Conservation (phyloP, 768 basidiomycete species). For the Leccinum olivaceopallidum region DNA sequence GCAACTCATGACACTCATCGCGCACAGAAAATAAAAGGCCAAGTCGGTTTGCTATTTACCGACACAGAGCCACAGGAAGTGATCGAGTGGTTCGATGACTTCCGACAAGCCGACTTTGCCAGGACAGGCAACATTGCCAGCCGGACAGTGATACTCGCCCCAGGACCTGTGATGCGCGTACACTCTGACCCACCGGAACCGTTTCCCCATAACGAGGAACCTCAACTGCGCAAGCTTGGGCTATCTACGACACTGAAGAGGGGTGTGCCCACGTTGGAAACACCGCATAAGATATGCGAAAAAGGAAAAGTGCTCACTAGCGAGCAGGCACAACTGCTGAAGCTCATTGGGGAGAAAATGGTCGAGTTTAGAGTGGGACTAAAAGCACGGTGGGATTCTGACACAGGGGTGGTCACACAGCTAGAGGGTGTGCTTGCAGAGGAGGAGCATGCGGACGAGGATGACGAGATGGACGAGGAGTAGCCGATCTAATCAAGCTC, state of each 20-base stretch:
- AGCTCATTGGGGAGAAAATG: constrained; percentile 89
- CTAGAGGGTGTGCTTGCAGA: constrained; percentile 45
- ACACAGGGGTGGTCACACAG: constrained; percentile 62
- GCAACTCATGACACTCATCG: constrained; percentile 6
- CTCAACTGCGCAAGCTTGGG: constrained; percentile 91
- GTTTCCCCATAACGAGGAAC: constrained; percentile 97
- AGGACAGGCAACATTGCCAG: constrained; percentile 81
- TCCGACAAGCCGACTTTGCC: constrained; percentile 88
- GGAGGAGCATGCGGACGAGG: constrained; percentile 36
- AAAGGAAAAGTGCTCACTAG: constrained; percentile 75
- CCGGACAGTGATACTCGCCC: constrained; percentile 73
- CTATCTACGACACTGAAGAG: constrained; percentile 79
- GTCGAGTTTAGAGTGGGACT: constrained; percentile 78
- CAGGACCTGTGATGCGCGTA: constrained; percentile 81
- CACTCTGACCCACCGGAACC: constrained; percentile 82
- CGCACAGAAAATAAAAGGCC: constrained; percentile 86
- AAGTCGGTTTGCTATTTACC: constrained; percentile 92
- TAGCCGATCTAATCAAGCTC: constrained; percentile 9
- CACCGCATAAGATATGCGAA: constrained; percentile 82
- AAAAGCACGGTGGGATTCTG: constrained; percentile 70
- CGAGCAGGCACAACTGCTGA: constrained; percentile 92
- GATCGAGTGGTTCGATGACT: constrained; percentile 91
- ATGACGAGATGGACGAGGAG: constrained; percentile 55
- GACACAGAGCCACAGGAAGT: constrained; percentile 89
- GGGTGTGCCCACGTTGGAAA: constrained; percentile 83